phyloP scores from a whole-genome alignment of 164 flowering plant species.

The Paratinospora sagittata region DNA sequence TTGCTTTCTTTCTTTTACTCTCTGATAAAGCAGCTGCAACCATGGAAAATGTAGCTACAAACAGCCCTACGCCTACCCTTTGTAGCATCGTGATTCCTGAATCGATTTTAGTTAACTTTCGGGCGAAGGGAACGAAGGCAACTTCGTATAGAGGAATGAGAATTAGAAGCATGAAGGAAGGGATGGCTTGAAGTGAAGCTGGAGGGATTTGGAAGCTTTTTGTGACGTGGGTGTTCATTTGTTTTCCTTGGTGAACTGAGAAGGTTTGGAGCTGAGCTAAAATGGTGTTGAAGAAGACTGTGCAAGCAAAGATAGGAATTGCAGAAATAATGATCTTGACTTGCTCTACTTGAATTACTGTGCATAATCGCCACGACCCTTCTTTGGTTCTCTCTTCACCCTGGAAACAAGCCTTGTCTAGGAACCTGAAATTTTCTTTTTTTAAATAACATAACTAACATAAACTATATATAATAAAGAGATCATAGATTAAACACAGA shows the following conservation, averaged over 20 bases:
- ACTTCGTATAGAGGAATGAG: constrained; percentile 21
- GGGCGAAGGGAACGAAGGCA: constrained; percentile 13
- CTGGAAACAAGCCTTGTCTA: constrained; percentile 17
- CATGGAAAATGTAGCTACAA: constrained; percentile 19
- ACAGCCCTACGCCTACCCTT: constrained; percentile 20
- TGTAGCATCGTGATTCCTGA: constrained; percentile 21
- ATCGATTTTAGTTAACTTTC: constrained; percentile 18
- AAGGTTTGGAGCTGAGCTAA: constrained; percentile 4
- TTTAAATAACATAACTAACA: background rate
- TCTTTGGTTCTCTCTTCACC: background rate
- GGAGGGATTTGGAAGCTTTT: constrained; percentile 17
- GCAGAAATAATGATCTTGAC: constrained; percentile 18
- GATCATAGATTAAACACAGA: too few species aligned
- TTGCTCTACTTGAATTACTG: constrained; percentile 20
- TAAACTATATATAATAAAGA: too few species aligned
- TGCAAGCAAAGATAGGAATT: constrained; percentile 15
- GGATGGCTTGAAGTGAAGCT: constrained; percentile 20
- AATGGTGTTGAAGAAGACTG: constrained; percentile 18
- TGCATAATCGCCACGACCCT: constrained; percentile 13
- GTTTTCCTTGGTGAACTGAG: constrained; percentile 6
- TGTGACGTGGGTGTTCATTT: constrained; percentile 5
- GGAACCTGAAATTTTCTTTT: constrained; percentile 9
- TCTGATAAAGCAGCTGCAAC: constrained; percentile 16
- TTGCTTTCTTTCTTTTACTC: constrained; percentile 14
- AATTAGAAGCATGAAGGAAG: constrained; percentile 14